Evolutionary conservation across 2,329 filamentous ascomycete species (phyloP).

Genomic region (Sporothrix brasiliensis): DNA sequence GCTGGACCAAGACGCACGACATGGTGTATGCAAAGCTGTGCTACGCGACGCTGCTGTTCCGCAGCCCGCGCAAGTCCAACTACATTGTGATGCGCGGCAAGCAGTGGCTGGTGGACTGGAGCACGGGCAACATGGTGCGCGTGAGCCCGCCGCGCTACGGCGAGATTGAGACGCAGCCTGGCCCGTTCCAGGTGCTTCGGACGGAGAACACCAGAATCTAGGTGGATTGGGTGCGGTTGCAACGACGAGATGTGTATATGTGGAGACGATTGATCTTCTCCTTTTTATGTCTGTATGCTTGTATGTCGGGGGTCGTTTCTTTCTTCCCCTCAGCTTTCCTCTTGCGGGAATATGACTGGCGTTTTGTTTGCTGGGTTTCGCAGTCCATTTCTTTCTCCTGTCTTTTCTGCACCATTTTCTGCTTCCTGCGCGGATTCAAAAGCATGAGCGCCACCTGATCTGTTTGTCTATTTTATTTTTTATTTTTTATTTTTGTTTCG

Average conservation of each 20-base stretch:
- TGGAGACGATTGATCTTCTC: not conserved
- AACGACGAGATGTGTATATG: slow-evolving; percentile 12
- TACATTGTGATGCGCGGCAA: slow-evolving; percentile 61
- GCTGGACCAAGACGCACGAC: slow-evolving; percentile 60
- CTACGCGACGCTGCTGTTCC: slow-evolving; percentile 60
- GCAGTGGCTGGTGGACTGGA: slow-evolving; percentile 63
- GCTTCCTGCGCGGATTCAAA: slow-evolving; percentile 22
- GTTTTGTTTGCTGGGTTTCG: slow-evolving; percentile 1
- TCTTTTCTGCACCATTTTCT: slow-evolving; percentile 9
- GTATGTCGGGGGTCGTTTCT: not conserved
- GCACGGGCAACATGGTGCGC: slow-evolving; percentile 57
- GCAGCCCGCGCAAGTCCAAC: slow-evolving; percentile 60
- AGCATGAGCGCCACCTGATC: slow-evolving; percentile 22
- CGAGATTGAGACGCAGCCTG: slow-evolving; percentile 52
- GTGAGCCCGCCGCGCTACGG: slow-evolving; percentile 55
- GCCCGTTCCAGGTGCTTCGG: slow-evolving; percentile 55
- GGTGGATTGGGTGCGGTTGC: not conserved
- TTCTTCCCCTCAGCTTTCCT: not conserved
- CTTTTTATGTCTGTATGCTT: slow-evolving; percentile 18
- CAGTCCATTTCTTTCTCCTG: not conserved
- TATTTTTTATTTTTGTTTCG: not conserved
- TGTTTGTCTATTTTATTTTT: slow-evolving; percentile 21
- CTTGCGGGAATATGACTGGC: not conserved
- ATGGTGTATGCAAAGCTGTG: slow-evolving; percentile 63
- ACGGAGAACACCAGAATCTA: slow-evolving; percentile 54